Evolutionary conservation across 2,329 filamentous ascomycete species (phyloP).

Genomic region (Lasiodiplodia theobromae): DNA sequence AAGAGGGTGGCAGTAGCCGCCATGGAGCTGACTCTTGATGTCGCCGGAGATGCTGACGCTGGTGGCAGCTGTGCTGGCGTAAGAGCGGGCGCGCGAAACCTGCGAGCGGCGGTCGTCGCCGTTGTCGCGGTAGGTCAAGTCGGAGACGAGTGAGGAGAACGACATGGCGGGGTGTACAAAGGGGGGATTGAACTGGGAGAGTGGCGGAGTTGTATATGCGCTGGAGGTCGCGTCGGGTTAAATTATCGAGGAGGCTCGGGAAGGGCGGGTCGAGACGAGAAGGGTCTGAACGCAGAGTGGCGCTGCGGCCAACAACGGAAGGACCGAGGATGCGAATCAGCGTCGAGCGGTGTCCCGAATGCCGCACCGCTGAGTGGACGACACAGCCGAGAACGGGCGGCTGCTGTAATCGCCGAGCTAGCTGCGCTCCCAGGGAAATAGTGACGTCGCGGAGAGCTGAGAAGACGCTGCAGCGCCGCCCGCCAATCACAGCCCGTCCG

Average conservation of each 20-base stretch:
- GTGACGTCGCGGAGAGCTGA: constrained; percentile 2
- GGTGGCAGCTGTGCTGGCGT: constrained; percentile 60
- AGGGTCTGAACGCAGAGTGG: constrained; percentile 22
- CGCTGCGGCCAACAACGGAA: constrained; percentile 7
- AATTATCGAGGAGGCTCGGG: constrained; percentile 25
- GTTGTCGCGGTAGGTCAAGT: constrained; percentile 57
- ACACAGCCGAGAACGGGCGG: constrained; percentile 5
- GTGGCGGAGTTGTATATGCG: not conserved
- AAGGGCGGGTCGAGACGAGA: constrained; percentile 22
- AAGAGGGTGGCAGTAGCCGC: constrained; percentile 60
- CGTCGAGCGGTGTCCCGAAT: constrained; percentile 16
- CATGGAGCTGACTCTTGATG: constrained; percentile 60
- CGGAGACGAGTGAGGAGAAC: constrained; percentile 60
- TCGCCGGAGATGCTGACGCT: constrained; percentile 61
- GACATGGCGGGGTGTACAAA: constrained; percentile 50
- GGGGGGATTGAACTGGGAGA: not conserved
- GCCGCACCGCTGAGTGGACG: constrained; percentile 20
- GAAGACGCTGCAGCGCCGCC: constrained; percentile 2
- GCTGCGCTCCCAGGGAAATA: not conserved
- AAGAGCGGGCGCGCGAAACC: constrained; percentile 56
- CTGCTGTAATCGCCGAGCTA: constrained; percentile 18
- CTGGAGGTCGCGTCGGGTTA: constrained; percentile 14
- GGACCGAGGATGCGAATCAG: constrained; percentile 10
- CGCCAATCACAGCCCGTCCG: constrained; percentile 18
- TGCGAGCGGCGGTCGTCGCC: constrained; percentile 52